Evolutionary conservation across 768 basidiomycete genomes (phyloP), one percentile per base, ranked within the genome.

Genomic region (Lactifluus piperatus): DNA sequence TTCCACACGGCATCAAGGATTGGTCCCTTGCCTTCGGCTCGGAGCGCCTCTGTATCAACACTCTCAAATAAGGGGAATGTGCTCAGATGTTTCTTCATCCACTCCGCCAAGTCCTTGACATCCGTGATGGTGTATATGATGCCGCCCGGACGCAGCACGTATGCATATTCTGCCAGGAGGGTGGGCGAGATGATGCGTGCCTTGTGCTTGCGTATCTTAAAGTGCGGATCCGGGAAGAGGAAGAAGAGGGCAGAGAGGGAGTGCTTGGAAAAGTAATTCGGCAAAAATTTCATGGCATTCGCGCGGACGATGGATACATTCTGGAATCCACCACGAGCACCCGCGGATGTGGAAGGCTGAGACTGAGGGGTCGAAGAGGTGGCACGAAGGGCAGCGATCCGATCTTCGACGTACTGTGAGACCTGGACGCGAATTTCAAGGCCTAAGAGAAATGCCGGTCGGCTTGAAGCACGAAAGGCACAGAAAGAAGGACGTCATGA

Each of bases 121-220:
- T 99, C 97, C 9, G 97, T 99, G 71, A 97, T 94, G 13, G 95
- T 98, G 75, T 98, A 99, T 26, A 98, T 79, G 68, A 95, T 86
- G 7, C 97, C 97, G n/a, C 94, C 94, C 0, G 90, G 90, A 27
- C 83, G 81, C 44, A 99, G 81, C 24, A 90, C 88, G 69, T 91
- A 97, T 5, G 97, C 95, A 65, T 99, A 99, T 70, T 99, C 97
- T 26, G 97, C 94, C 20, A 98, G 81, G 30, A 99, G 80, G n/a
- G 95, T 94, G 6, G 93, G 90, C 53, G 94, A 97, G 69, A 98
- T 94, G 70, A 98, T 98, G 68, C 97, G 86, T 2, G 95, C 95
- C 75, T 99, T 99, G 78, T 98, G 95, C 72, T 99, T 99, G 67
- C 94, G 85, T 9, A 82, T 79, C 72, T 99, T 98, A 81, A 99